A percentile compares a stretch with the other conserved stretches of the same genome.
Conservation (phyloP, 441 rosid species). For the Capsella rubella region DNA sequence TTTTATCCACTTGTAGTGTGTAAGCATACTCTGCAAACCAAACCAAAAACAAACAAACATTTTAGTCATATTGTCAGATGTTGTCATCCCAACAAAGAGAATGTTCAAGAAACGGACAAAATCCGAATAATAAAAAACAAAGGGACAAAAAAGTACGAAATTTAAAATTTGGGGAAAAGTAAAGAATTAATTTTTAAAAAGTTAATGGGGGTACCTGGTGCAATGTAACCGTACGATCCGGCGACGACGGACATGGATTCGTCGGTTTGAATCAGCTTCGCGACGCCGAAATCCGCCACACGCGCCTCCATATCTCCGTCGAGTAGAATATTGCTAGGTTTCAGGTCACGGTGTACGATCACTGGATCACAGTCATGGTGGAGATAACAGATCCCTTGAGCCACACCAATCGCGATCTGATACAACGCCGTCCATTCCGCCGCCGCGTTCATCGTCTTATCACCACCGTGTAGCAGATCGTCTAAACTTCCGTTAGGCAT, state of each 20-base stretch:
- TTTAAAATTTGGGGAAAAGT: background rate
- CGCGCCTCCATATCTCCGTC: slow-evolving; percentile 96
- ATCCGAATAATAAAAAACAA: background rate
- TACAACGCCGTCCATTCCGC: slow-evolving; percentile 87
- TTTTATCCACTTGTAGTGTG: slow-evolving; percentile 90
- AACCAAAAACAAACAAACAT: slow-evolving; percentile 6
- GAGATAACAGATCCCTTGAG: slow-evolving; percentile 95
- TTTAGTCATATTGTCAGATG: slow-evolving; percentile 14
- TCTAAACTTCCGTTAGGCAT: slow-evolving; percentile 95
- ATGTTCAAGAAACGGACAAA: slow-evolving; percentile 31
- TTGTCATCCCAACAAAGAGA: slow-evolving; percentile 39
- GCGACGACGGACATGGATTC: slow-evolving; percentile 99
- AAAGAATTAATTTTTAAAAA: background rate
- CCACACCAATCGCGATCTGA: slow-evolving; percentile 88
- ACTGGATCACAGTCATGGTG: slow-evolving; percentile 98
- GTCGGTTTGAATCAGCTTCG: slow-evolving; percentile 77
- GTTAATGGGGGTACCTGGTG: slow-evolving; percentile 70
- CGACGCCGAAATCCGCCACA: slow-evolving; percentile 98
- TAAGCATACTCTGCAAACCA: slow-evolving; percentile 80
- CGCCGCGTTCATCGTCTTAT: slow-evolving; percentile 65
- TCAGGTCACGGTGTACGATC: slow-evolving; percentile 91
- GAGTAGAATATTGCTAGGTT: slow-evolving; percentile 84
- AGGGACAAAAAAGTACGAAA: slow-evolving; percentile 15
- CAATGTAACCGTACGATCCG: slow-evolving; percentile 97
- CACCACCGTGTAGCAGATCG: slow-evolving; percentile 76